These are phyloP conservation scores for Trichomonas tenax DNA, from an alignment of 208 protist genomes.

Conservation along the genomic window DNA sequence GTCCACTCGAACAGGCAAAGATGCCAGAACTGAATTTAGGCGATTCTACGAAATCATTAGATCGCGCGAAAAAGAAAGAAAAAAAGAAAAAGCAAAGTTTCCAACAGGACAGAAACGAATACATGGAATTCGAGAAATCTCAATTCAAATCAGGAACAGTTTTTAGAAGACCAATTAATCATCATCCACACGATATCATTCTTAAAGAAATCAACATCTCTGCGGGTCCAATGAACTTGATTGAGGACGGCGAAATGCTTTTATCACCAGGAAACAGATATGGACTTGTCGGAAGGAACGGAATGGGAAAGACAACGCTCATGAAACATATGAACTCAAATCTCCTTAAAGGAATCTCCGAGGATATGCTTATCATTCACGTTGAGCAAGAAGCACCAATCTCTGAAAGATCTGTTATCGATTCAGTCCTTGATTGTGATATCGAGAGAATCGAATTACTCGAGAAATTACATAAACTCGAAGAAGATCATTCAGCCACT, in stretches of 20 bases:
- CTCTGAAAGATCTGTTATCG: not conserved
- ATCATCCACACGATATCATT: not conserved
- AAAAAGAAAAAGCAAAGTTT: not conserved
- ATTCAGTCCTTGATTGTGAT: not conserved
- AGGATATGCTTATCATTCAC: not conserved
- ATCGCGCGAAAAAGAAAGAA: not conserved
- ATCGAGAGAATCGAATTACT: not conserved
- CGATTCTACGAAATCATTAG: not conserved
- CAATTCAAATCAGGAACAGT: not conserved
- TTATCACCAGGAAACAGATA: not conserved
- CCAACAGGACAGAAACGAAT: too few species aligned
- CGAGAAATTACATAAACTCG: not conserved
- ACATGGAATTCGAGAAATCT: not conserved
- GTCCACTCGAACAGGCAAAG: not conserved
- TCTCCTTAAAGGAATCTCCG: not conserved
- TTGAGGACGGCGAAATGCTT: not conserved
- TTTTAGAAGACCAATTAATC: not conserved
- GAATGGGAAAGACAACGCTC: constrained; percentile 8
- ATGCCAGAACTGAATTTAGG: too few species aligned
- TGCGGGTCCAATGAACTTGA: not conserved
- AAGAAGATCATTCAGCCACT: not conserved
- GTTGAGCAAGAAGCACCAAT: constrained; percentile 5
- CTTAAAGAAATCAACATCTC: not conserved
- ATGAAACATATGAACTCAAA: not conserved
- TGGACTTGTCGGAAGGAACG: constrained; percentile 3